Conservation (phyloP, 495 filamentous ascomycete species). For the Podospora pseudoanserina region DNA sequence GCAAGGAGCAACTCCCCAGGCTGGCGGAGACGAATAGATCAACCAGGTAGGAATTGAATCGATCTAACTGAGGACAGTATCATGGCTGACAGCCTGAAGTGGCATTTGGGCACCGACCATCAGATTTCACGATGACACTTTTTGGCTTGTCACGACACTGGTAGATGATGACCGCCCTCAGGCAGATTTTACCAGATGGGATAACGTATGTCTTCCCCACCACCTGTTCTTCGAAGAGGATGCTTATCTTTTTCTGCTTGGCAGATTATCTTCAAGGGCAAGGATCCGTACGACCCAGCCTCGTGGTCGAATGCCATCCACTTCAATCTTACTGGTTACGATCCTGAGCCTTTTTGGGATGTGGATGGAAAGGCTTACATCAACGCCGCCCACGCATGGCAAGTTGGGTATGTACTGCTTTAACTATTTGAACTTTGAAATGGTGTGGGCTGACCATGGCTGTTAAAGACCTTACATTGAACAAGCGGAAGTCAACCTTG, state of each 20-base stretch:
- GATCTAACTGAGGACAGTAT: background rate
- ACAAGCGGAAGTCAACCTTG: conserved; percentile 37
- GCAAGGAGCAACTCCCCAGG: conserved; percentile 38
- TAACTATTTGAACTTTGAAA: background rate
- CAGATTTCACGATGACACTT: conserved; percentile 35
- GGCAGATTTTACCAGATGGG: conserved; percentile 38
- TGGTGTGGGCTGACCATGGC: conserved; percentile 2
- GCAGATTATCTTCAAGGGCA: conserved; percentile 40
- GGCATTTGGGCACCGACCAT: conserved; percentile 45
- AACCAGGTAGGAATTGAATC: conserved; percentile 15
- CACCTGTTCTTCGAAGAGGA: background rate
- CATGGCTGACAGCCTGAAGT: conserved; percentile 13
- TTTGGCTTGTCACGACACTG: conserved; percentile 44
- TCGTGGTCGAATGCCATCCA: conserved; percentile 40
- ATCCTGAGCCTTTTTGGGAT: conserved; percentile 49
- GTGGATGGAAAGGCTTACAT: conserved; percentile 50
- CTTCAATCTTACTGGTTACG: conserved; percentile 43
- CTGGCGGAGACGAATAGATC: conserved; percentile 45
- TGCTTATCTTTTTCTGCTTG: background rate
- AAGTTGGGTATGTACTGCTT: conserved; percentile 31
- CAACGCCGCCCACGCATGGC: conserved; percentile 41
- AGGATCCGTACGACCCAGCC: conserved; percentile 32
- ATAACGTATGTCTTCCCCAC: conserved; percentile 30
- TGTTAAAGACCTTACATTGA: conserved; percentile 36
- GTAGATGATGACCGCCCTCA: conserved; percentile 39